Base-by-base conservation (phyloP, 345 rosid species). In the Durio zibethinus region DNA sequence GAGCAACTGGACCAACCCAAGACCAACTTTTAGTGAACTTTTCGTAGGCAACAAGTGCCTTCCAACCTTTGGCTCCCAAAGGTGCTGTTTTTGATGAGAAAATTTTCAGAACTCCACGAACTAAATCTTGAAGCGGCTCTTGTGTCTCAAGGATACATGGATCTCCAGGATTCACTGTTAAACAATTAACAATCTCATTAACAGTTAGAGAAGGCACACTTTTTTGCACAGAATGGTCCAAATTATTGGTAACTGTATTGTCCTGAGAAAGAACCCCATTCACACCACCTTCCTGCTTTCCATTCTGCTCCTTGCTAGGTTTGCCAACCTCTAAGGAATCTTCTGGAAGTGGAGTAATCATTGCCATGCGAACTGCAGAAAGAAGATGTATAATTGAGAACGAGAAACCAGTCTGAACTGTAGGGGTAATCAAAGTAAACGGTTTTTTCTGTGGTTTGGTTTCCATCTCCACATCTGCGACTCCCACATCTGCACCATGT, bases 21-120 rank as follows among this genome's bases (percentile, higher is more conserved):
- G 88, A 86, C 99, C 99, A 97, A 82, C 90, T 82, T 87, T 94
- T 97, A 48, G 87, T 86, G 50, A 92, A 76, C 79, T 85, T 97
- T 60, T 97, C 98, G 72, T 82, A 97, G 66, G 84, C 85, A 61
- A 88, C 97, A 65, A 97, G 99, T 6, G 91, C 85, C 87, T 91
- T 97, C 99, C 99, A 97, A 78, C 94, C 94, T 80, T 97, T 97
- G 54, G 97, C 98, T 77, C 99, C 99, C 70, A 94, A 84, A 79
- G 99, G 97, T n/a, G 98, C 97, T 43, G 99, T 89, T 84, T 86
- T 97, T 0, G 99, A 94, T 60, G 94, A 87, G 82, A 89, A 90
- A 81, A 92, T 94, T 87, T 90, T 97, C 81, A 97, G 89, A 76
- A 90, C 97, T 79, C 99, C 99, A 87, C 97, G 90, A 56, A 97